Base-by-base conservation (phyloP, 768 basidiomycete species). In the Lactifluus piperatus region DNA sequence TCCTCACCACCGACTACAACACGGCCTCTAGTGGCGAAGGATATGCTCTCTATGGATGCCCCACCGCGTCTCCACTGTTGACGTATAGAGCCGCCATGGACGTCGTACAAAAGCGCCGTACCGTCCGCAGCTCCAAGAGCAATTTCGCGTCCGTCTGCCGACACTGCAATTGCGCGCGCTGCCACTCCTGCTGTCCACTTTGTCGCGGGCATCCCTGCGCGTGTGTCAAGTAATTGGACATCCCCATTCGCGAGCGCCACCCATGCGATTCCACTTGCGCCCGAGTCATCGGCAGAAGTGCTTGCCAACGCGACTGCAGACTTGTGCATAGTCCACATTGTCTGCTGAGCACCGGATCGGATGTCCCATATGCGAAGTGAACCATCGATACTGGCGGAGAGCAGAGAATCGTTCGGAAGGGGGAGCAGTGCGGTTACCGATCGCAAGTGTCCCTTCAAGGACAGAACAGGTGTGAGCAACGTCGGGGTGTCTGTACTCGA, bases 1-100 rank as follows among this genome's bases (percentile, higher is more conserved):
- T 65, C 64, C 37, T 63, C 64, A 4, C 64, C 62, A 6, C 62
- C 64, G 11, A 65, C 47, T 16, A 64, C 48, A 37, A 65, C 43
- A 41, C 54, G 45, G 16, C 53, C 53, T 13, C 39, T 46, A 13
- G 41, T 39, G 27, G 44, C 55, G 34, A 58, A 52, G 5, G 62
- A 52, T 8, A 57, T 39, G n/a, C 47, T 44, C 29, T 56, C 57
- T 41, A 63, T 30, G n/a, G 48, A 36, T 24, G 50, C 62, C 5
- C 51, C 55, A 24, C 45, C 32, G 20, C 64, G 62, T 50, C 43
- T 51, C 64, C 64, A 65, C n/a, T 36, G 54, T 37, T 47, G n/a
- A 13, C 62, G 44, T n/a, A 45, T 10, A 32, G 45, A 1, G 45
- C 44, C 51, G 18, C 37, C 39, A 37, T 44, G 58, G 14, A 60